Evolutionary conservation across 164 flowering plant genomes (phyloP), one percentile per base, ranked within the genome.

Genomic region (Umbilicus rupestris): DNA sequence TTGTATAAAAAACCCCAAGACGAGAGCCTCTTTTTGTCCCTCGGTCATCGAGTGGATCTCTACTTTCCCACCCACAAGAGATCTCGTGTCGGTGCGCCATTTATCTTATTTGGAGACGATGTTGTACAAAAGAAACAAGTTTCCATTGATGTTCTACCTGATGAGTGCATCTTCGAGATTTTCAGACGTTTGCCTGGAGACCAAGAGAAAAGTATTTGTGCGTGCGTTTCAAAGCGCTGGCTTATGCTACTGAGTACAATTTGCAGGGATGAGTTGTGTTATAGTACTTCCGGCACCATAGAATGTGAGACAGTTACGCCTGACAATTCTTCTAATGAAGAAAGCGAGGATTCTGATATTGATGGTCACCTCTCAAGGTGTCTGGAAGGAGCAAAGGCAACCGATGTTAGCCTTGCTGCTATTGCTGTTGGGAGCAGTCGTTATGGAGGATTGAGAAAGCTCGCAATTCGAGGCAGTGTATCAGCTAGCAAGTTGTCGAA

Each of bases 101-200:
- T 70, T 69, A 60, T 65, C 35, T 69, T 78, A 31, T 49, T 71
- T 29, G 78, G 65, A 24, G 58, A 49, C 7, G 33, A 45, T 29
- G 64, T 66, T 60, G 77, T 77, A 70, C 73, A 74, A 42, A 45
- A 66, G 26, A 72, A 74, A 64, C 71, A 41, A 9, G 74, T 81
- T 14, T 82, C 91, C 24, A 78, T 90, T 37, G 87, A 84, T 0
- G 73, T 74, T 66, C 95, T 90, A 64, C 97, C 97, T 0, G 89
- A 90, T 69, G 95, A 88, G 74, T 90, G 97, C 74, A 83, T 90
- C 26, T 82, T 80, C 58, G 95, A 90, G 86, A 90, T 90, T 73
- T 80, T 90, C 63, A 82, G 82, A 68, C 84, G 89, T 39, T 30
- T 90, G 33, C 72, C 81, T 9, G 81, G 74, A 26, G 81, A 81